Percentiles rank a stretch among this genome's conserved stretches.
phyloP scores from a whole-genome alignment of 495 filamentous ascomycete genomes.

The Poronia punctata region DNA sequence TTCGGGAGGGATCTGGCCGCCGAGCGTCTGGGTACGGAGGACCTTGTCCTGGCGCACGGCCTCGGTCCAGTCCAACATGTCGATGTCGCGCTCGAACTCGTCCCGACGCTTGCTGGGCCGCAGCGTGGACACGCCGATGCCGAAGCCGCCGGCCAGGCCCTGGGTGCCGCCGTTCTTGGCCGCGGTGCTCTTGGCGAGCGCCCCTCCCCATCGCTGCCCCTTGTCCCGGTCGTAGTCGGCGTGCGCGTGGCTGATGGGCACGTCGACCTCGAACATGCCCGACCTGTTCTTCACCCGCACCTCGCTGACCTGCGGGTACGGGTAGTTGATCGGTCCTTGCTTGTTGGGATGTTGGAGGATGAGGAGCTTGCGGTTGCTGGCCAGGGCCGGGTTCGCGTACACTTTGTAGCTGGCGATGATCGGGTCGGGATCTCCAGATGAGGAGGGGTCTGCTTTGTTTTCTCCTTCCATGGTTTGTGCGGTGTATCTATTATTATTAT shows the following conservation, averaged over 20 bases:
- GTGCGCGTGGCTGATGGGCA: constrained; percentile 30
- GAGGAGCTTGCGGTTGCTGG: constrained; percentile 34
- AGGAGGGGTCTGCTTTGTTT: constrained; percentile 4
- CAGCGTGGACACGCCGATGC: constrained; percentile 26
- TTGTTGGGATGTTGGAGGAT: constrained; percentile 39
- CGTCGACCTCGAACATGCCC: constrained; percentile 44
- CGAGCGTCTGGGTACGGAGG: constrained; percentile 36
- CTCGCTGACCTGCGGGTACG: constrained; percentile 20
- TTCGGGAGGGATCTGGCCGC: constrained; percentile 31
- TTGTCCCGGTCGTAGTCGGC: constrained; percentile 41
- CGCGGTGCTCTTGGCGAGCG: constrained; percentile 33
- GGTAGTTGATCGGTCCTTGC: constrained; percentile 21
- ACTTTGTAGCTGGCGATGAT: constrained; percentile 42
- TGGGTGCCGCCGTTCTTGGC: constrained; percentile 40
- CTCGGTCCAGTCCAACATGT: constrained; percentile 36
- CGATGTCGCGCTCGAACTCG: constrained; percentile 20
- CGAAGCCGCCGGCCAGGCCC: constrained; percentile 42
- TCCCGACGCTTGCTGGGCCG: constrained; percentile 20
- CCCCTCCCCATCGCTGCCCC: constrained; percentile 38
- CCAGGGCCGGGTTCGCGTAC: constrained; percentile 39
- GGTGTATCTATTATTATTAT: neutral
- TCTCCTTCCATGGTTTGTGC: constrained; percentile 3
- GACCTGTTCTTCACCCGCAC: constrained; percentile 38
- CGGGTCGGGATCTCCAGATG: constrained; percentile 37
- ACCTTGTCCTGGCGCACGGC: constrained; percentile 39